Evolutionary conservation across 192 early-diverging fungal genomes (phyloP).

Genomic region (Rhizoclosmatium sp.): DNA sequence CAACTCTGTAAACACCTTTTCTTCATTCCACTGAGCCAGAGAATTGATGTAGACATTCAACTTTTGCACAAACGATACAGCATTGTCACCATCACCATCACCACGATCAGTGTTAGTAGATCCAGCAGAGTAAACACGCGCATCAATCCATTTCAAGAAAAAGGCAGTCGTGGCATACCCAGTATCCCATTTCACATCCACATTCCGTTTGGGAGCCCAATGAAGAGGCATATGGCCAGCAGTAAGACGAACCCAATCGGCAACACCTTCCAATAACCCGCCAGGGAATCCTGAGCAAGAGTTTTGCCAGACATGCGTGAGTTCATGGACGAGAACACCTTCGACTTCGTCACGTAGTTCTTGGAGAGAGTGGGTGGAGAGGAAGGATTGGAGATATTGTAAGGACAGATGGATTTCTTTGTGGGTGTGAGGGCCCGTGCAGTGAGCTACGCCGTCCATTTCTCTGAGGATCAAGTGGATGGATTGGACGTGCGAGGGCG

Average conservation of each 20-base stretch:
- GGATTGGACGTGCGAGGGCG: constrained; percentile 11
- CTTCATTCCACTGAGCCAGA: constrained; percentile 3
- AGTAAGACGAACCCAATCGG: constrained; percentile 52
- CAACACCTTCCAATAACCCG: constrained; percentile 56
- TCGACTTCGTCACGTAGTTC: neutral
- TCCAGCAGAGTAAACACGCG: neutral
- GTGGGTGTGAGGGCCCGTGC: constrained; percentile 22
- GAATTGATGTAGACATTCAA: constrained; percentile 8
- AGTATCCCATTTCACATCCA: constrained; percentile 43
- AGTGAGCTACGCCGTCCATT: constrained; percentile 47
- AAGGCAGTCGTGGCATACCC: constrained; percentile 54
- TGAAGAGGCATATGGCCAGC: constrained; percentile 41
- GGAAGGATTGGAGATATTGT: constrained; percentile 27
- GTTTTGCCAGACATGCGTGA: constrained; percentile 31
- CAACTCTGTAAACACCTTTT: neutral
- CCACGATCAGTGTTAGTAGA: neutral
- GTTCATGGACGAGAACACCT: constrained; percentile 17
- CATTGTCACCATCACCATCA: neutral
- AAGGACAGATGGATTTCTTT: constrained; percentile 52
- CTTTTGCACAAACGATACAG: constrained; percentile 6
- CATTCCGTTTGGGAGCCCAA: constrained; percentile 40
- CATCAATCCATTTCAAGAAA: constrained; percentile 55
- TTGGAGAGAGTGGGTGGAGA: constrained; percentile 34
- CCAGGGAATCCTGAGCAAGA: constrained; percentile 36
- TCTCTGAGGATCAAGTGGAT: constrained; percentile 23